Conservation (phyloP, 2,329 filamentous ascomycete genomes). For the Nemania sp. region DNA sequence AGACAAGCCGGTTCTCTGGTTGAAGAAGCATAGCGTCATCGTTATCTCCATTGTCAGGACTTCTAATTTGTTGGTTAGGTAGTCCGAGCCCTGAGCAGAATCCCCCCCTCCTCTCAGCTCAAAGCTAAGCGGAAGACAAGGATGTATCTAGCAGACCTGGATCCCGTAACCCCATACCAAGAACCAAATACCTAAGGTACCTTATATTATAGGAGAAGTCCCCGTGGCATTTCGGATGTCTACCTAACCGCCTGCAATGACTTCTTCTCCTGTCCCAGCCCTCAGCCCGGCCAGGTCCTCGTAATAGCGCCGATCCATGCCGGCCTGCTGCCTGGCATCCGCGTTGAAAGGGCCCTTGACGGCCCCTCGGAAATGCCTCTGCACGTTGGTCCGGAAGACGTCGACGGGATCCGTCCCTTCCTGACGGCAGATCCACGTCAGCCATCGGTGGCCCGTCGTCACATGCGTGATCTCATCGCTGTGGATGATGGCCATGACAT, state of each 20-base stretch:
- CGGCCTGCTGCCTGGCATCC: constrained; percentile 49
- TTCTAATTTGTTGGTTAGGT: no score
- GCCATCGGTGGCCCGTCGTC: constrained; percentile 52
- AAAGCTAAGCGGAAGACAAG: no score
- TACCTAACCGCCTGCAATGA: no score
- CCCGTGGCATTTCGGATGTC: no score
- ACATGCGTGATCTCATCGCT: constrained; percentile 55
- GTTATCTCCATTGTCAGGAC: no score
- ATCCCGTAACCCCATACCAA: background rate
- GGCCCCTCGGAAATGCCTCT: constrained; percentile 47
- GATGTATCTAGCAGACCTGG: no score
- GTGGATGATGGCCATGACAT: constrained; percentile 49
- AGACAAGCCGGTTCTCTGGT: no score
- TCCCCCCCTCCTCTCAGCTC: no score
- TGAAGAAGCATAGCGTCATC: no score
- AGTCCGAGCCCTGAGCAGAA: no score
- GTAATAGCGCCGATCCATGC: constrained; percentile 50
- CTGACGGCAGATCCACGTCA: constrained; percentile 52
- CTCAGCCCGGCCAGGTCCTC: constrained; percentile 40
- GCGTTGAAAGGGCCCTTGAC: constrained; percentile 51
- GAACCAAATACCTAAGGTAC: background rate
- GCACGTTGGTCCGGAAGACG: constrained; percentile 50
- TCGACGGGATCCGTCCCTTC: constrained; percentile 50
- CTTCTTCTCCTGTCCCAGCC: constrained; percentile 24
- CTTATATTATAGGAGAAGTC: no score